Evolutionary conservation across 768 basidiomycete genomes (phyloP), one percentile per base, ranked within the genome.

Genomic region (Auriscalpium orientale): DNA sequence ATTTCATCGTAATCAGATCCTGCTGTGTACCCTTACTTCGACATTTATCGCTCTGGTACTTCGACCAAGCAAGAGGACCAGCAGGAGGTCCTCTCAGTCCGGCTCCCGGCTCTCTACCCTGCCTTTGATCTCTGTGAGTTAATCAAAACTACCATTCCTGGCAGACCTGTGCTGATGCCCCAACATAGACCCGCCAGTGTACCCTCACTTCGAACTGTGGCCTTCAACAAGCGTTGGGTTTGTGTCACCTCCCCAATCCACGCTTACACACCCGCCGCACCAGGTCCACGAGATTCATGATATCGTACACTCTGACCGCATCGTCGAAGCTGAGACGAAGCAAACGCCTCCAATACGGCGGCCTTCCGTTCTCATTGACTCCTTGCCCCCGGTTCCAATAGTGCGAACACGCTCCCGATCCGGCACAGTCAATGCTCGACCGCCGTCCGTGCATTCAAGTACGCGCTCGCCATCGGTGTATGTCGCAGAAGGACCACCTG

Each of bases 121-220:
- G 43, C 56, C 9, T 15, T 70, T 12, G 50, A 57, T 35, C 48
- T 63, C 6, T 70, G 69, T 70, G 46, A 46, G 68, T 28, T 22
- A 6, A 16, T 43, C 4, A 15, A 18, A 28, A 7, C 5, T 28
- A 7, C 28, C 28, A 28, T 28, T 7, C 5, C 28, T 28, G 28
- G 28, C 28, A 28, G 2, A 5, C 28, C 7, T 28, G n/a, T n/a
- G 28, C 28, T 28, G 28, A 28, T 7, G 28, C 4, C 28, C 4
- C 4, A 28, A 28, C 49, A 13, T 53, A 68, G 67, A 68, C 40
- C 48, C 54, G 16, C 55, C 68, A 11, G 58, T 62, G 22, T 70
- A 68, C 50, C 68, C 66, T 45, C 48, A 66, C 46, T 49, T 67
- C n/a, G 61, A 68, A 48, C 55, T 64, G 7, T 65, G 57, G 38